Evolutionary conservation across 768 basidiomycete genomes (phyloP), one percentile per base, ranked within the genome.

Genomic region (Infundibulicybe gibba): DNA sequence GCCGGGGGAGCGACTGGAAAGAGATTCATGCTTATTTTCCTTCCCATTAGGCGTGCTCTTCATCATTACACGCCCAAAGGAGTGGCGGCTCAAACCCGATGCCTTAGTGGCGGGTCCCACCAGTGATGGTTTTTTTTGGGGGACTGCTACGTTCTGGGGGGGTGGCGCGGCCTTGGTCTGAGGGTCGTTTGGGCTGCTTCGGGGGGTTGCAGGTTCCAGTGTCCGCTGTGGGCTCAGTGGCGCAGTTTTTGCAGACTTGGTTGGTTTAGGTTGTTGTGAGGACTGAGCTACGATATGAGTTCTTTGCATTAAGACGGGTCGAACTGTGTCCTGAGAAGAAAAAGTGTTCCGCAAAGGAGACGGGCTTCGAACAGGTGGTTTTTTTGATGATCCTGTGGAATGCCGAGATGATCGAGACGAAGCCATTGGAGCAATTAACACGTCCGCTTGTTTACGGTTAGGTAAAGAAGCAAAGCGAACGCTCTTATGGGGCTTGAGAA

Each of bases 401-500:
- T 25, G 25, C 25, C 25, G 25, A 25, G 25, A 8, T 3, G 25
- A 38, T 38, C 10, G 35, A 38, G 10, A 10, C 17, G 6, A 38
- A 38, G 35, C 14, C 35, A 38, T 38, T 10, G 17, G 35, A 19
- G 35, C 35, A 14, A 38, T 38, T 38, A 14, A 19, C n/a, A 38
- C 17, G 4, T 17, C 17, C 11, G 15, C 15, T 30, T 45, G 34
- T 20, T 19, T 30, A 40, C 50, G 54, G 17, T 52, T 54, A 11
- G 67, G 66, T 35, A 67, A 53, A 38, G 64, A 63, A 12, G 68
- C 68, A 52, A 76, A 76, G 38, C 73, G 68, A 45, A 76, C 74
- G 35, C 63, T 73, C 49, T 70, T 75, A 57, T 56, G 62, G 45
- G 59, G 62, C 48, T 70, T 71, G 32, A 71, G 57, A 31, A 71